These are phyloP conservation scores for Iris macrosiphon DNA, from an alignment of 106 monocot genomes.

Conservation along the genomic window DNA sequence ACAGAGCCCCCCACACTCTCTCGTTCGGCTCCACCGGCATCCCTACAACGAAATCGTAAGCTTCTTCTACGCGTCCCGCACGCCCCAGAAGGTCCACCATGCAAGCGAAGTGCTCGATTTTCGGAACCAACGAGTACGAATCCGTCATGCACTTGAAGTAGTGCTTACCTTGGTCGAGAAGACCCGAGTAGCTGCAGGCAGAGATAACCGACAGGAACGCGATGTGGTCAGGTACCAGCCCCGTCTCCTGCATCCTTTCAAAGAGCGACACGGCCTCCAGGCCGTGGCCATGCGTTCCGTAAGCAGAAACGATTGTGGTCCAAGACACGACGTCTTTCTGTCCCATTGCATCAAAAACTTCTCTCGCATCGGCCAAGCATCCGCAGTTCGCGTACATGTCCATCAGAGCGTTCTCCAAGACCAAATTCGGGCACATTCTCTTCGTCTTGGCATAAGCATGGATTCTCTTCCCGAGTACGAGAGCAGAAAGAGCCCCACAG, in stretches of 20 bases:
- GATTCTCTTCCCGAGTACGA: slow-evolving; percentile 46
- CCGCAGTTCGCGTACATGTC: slow-evolving; percentile 88
- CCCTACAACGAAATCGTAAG: slow-evolving; percentile 41
- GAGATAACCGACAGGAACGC: slow-evolving; percentile 73
- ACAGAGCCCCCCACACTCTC: slow-evolving; percentile 67
- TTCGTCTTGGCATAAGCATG: slow-evolving; percentile 38
- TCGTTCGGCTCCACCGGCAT: slow-evolving; percentile 73
- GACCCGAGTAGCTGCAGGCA: slow-evolving; percentile 70
- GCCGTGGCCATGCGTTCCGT: slow-evolving; percentile 74
- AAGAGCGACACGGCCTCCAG: slow-evolving; percentile 49
- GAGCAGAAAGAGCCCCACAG: slow-evolving; percentile 64
- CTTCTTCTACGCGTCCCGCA: slow-evolving; percentile 53
- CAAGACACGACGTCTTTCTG: slow-evolving; percentile 69
- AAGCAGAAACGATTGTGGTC: slow-evolving; percentile 83
- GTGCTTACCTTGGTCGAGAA: slow-evolving; percentile 45
- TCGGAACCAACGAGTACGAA: slow-evolving; percentile 43
- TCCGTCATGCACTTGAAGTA: slow-evolving; percentile 54
- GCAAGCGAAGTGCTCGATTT: slow-evolving; percentile 68
- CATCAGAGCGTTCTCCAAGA: slow-evolving; percentile 80
- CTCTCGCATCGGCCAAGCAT: slow-evolving; percentile 44
- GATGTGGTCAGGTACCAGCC: slow-evolving; percentile 62
- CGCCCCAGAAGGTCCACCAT: slow-evolving; percentile 85
- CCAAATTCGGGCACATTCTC: slow-evolving; percentile 50
- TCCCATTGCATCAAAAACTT: slow-evolving; percentile 58
- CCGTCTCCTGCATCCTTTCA: slow-evolving; percentile 56